These are phyloP conservation scores for Polygonum maritimum DNA, from an alignment of 148 eudicot species.

Conservation along the genomic window DNA sequence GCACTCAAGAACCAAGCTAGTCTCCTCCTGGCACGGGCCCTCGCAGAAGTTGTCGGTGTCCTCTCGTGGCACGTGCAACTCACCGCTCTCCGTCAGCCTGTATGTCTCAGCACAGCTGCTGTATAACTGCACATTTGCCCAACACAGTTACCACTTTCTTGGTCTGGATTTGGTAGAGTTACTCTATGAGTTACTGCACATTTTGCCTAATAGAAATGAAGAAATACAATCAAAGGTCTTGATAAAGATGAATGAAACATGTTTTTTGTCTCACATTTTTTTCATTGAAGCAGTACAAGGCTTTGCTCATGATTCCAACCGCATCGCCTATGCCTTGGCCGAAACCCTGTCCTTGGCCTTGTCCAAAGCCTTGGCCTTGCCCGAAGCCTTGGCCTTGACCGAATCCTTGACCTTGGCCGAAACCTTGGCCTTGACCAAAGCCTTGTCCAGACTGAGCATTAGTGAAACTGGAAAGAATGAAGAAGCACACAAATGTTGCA, in stretches of 20 bases:
- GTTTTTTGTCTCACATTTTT: not conserved
- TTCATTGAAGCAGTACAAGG: conserved; percentile 10
- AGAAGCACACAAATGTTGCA: not conserved
- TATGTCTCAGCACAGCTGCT: conserved; percentile 34
- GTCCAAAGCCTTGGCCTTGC: not conserved
- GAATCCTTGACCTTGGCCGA: not conserved
- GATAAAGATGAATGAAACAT: not conserved
- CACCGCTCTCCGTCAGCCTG: conserved; percentile 44
- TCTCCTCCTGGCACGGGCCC: conserved; percentile 47
- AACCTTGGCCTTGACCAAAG: not conserved
- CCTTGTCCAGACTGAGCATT: conserved; percentile 1
- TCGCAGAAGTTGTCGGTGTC: conserved; percentile 48
- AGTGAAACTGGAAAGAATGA: not conserved
- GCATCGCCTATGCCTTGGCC: conserved; percentile 4
- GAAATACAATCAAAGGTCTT: not conserved
- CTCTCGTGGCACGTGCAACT: conserved; percentile 35
- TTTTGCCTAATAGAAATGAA: not conserved
- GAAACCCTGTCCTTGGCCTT: not conserved
- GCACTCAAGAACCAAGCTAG: conserved; percentile 38
- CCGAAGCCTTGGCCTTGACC: conserved; percentile 1
- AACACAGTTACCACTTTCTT: not conserved
- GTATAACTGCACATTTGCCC: conserved; percentile 30
- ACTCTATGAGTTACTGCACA: too few species aligned
- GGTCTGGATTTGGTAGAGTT: too few species aligned
- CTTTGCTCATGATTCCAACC: not conserved